Conservation (phyloP, 257 asterid species). For the Primulina eburnea region DNA sequence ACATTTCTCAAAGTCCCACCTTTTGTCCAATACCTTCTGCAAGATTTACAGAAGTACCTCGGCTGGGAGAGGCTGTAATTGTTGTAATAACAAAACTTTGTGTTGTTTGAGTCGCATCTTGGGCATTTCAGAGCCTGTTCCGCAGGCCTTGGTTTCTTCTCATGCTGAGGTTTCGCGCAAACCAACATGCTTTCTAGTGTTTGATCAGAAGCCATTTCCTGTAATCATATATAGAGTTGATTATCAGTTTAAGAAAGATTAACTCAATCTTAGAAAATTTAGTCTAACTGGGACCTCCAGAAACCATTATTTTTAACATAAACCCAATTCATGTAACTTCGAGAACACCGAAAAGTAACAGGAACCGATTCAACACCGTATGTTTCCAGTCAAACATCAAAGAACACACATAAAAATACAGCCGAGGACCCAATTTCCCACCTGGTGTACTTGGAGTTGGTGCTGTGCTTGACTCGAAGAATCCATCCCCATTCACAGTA, state of each 20-base stretch:
- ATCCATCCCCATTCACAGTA: constrained; percentile 55
- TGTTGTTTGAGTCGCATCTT: constrained; percentile 82
- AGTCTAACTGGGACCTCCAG: neutral
- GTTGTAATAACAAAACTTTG: constrained; percentile 96
- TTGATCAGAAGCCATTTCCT: constrained; percentile 64
- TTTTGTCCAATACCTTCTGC: constrained; percentile 96
- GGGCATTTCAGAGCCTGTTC: constrained; percentile 82
- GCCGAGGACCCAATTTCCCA: constrained; percentile 6
- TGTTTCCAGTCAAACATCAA: neutral
- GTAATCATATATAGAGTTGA: neutral
- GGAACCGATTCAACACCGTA: no score
- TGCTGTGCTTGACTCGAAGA: constrained; percentile 45
- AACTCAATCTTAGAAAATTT: neutral
- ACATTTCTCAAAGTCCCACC: constrained; percentile 90
- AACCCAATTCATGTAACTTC: neutral
- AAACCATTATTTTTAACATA: neutral
- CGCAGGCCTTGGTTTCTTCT: constrained; percentile 67
- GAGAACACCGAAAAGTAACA: no score
- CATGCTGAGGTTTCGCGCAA: constrained; percentile 60
- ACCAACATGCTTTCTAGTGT: constrained; percentile 81
- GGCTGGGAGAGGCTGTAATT: constrained; percentile 96
- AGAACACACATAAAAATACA: neutral
- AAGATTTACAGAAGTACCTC: constrained; percentile 86
- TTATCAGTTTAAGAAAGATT: no score
- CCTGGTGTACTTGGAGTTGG: constrained; percentile 81